These are phyloP conservation scores for Rhytidiadelphus loreus DNA, from an alignment of 225 moss, liverwort and hornwort genomes.

Conservation along the genomic window DNA sequence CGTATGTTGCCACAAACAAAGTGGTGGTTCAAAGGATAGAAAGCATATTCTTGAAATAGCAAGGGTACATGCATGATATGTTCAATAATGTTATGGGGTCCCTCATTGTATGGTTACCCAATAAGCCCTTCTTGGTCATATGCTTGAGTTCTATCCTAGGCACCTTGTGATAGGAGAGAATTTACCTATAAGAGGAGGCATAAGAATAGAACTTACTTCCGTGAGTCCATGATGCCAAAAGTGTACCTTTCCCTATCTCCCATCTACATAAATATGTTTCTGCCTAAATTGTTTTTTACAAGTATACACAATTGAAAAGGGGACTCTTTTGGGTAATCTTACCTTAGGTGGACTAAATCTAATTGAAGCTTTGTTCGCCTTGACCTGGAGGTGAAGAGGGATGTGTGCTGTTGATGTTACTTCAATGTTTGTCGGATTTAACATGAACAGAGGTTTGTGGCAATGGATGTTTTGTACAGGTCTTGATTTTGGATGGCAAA, in stretches of 20 bases:
- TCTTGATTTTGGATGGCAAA: slow-evolving; percentile 83
- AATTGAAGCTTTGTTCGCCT: too few species aligned
- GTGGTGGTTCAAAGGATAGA: not conserved
- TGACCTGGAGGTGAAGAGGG: not conserved
- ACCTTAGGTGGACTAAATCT: not conserved
- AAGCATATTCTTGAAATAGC: too few species aligned
- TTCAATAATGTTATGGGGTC: not conserved
- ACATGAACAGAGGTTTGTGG: not conserved
- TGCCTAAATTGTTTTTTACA: not conserved
- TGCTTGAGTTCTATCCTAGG: not conserved
- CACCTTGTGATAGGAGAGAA: not conserved
- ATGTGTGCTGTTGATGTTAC: not conserved
- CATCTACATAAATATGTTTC: not conserved
- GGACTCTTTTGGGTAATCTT: not conserved
- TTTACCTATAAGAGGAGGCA: not conserved
- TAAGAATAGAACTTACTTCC: too few species aligned
- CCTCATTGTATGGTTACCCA: not conserved
- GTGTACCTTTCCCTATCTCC: not conserved
- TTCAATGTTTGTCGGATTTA: not conserved
- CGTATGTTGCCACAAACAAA: not conserved
- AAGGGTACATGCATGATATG: not conserved
- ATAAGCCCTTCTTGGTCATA: not conserved
- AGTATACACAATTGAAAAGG: not conserved
- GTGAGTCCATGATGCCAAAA: not conserved
- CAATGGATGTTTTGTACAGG: slow-evolving; percentile 17